Evolutionary conservation across 2,329 filamentous ascomycete genomes (phyloP).

Genomic region (Pyrenochaeta sp.): DNA sequence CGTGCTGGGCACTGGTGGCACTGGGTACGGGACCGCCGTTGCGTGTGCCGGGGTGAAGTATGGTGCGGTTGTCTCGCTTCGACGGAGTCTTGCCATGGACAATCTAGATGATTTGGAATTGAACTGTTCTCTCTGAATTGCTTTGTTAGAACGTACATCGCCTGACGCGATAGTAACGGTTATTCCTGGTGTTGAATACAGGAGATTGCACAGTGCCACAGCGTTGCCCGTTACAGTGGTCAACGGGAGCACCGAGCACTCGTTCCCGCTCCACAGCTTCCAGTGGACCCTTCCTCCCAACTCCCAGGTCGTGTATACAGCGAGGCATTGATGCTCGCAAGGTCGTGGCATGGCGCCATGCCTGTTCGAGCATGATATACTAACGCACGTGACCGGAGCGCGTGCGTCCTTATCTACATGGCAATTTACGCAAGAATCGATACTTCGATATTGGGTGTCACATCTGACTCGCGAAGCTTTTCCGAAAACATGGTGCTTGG

Average conservation of each 20-base stretch:
- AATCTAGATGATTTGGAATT: not conserved
- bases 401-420: not conserved
- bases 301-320: conserved; percentile 2
- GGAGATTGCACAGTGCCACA: not conserved
- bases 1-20: not conserved
- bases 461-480: conserved; percentile 11
- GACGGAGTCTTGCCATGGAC: not conserved
- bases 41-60: not conserved
- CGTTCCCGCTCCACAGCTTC: not conserved
- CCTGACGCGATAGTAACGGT: not conserved
- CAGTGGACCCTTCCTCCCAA: not conserved
- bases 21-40: not conserved
- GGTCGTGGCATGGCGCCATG: not conserved
- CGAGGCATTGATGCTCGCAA: not conserved
- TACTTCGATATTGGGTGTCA: conserved; percentile 7
- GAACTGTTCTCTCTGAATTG: not conserved
- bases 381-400: not conserved
- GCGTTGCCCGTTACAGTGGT: not conserved
- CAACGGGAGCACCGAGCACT: not conserved
- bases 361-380: not conserved
- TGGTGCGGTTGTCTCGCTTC: not conserved
- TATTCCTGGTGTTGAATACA: not conserved
- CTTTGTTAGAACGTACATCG: not conserved
- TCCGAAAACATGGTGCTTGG: conserved; percentile 23
- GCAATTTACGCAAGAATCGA: conserved; percentile 6